Evolutionary conservation across 495 filamentous ascomycete genomes (phyloP).

Genomic region (Wilcoxina mikolae): DNA sequence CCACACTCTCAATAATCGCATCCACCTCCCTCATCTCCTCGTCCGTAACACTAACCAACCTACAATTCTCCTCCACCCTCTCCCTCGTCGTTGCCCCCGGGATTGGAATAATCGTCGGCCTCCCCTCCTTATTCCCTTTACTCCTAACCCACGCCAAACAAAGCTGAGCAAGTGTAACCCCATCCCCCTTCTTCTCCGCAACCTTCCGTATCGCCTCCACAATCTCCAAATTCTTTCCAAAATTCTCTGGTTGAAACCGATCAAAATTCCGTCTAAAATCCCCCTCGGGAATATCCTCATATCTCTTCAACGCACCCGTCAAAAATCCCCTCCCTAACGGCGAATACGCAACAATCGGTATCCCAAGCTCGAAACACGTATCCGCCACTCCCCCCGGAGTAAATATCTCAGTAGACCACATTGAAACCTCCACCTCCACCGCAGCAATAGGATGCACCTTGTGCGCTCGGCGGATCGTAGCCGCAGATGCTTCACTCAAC

Average conservation of each 20-base stretch:
- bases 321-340: constrained; percentile 37
- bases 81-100: constrained; percentile 48
- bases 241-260: not conserved
- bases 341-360: constrained; percentile 35
- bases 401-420: constrained; percentile 50
- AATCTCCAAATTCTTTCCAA: constrained; percentile 24
- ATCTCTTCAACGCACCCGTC: constrained; percentile 45
- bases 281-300: constrained; percentile 44
- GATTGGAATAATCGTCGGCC: constrained; percentile 66
- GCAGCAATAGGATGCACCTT: constrained; percentile 53
- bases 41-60: constrained; percentile 33
- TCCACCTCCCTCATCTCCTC: constrained; percentile 41
- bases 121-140: constrained; percentile 42
- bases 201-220: constrained; percentile 42
- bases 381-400: not conserved
- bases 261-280: constrained; percentile 49
- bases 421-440: constrained; percentile 64
- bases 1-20: constrained; percentile 32
- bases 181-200: constrained; percentile 50
- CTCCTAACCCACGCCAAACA: constrained; percentile 58
- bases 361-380: constrained; percentile 33
- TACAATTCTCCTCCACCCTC: constrained; percentile 39
- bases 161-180: constrained; percentile 56
- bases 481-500: constrained; percentile 55
- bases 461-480: constrained; percentile 56